These are phyloP conservation scores for Chaetothyriales sp. DNA, from an alignment of 2,329 filamentous ascomycete species.

Conservation along the genomic window DNA sequence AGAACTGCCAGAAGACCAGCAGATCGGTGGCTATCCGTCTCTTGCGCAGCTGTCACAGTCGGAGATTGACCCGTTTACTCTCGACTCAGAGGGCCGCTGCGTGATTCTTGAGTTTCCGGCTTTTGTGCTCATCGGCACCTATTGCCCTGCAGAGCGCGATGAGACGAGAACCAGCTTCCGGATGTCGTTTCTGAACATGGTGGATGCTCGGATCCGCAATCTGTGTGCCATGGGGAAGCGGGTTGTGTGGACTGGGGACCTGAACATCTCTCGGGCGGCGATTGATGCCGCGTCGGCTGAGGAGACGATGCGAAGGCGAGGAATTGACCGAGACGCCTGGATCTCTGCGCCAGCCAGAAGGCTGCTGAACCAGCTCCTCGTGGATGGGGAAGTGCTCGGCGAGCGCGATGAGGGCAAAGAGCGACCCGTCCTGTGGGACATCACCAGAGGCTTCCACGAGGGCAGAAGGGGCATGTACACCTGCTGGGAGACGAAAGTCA, in stretches of 20 bases:
- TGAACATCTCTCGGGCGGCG: conserved; percentile 60
- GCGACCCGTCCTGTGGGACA: conserved; percentile 61
- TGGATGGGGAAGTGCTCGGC: conserved; percentile 53
- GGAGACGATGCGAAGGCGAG: conserved; percentile 57
- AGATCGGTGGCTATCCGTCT: conserved; percentile 79
- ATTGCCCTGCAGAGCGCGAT: conserved; percentile 79
- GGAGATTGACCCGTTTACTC: conserved; percentile 49
- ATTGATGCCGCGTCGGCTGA: conserved; percentile 62
- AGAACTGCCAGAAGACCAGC: conserved; percentile 55
- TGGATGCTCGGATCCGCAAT: conserved; percentile 76
- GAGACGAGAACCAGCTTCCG: conserved; percentile 72
- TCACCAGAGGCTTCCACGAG: conserved; percentile 69
- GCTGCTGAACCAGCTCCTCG: conserved; percentile 73
- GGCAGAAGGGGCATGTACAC: conserved; percentile 82
- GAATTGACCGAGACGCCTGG: conserved; percentile 54
- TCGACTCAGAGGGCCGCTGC: conserved; percentile 86
- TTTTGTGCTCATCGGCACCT: conserved; percentile 84
- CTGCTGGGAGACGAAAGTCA: conserved; percentile 89
- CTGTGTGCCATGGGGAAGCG: conserved; percentile 64
- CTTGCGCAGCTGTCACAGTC: conserved; percentile 48
- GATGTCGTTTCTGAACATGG: conserved; percentile 58
- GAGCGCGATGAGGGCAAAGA: conserved; percentile 55
- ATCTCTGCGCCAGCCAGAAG: conserved; percentile 55
- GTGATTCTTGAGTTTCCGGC: conserved; percentile 85
- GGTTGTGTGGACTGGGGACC: conserved; percentile 71